phyloP scores from a whole-genome alignment of 768 basidiomycete species.

The Boletales sp. region DNA sequence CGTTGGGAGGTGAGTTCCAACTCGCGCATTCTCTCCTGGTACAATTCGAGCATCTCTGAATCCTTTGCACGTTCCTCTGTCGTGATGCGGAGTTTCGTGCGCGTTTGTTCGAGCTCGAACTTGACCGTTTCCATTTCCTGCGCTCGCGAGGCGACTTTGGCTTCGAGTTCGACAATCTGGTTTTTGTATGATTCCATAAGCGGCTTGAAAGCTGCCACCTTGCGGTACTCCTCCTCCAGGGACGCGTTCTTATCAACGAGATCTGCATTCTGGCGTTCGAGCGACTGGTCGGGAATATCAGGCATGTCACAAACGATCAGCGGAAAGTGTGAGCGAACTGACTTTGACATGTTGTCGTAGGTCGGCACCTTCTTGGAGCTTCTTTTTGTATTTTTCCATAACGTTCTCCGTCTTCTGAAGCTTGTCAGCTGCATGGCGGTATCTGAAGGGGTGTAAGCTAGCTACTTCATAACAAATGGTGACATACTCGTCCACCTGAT shows the following conservation, averaged over 20 bases:
- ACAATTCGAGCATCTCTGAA: conserved; percentile 80
- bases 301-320: not conserved
- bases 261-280: conserved; percentile 91
- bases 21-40: conserved; percentile 88
- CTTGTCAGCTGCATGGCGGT: conserved; percentile 88
- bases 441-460: conserved; percentile 42
- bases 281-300: conserved; percentile 43
- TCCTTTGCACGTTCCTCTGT: conserved; percentile 72
- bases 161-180: conserved; percentile 79
- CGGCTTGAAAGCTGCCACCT: conserved; percentile 80
- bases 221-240: conserved; percentile 89
- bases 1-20: conserved; percentile 69
- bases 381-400: conserved; percentile 98
- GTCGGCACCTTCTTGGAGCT: conserved; percentile 91
- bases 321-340: conserved; percentile 16
- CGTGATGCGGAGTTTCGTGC: conserved; percentile 63
- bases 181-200: conserved; percentile 90
- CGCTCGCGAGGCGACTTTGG: conserved; percentile 57
- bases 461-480: not conserved
- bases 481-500: conserved; percentile 87
- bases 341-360: conserved; percentile 85
- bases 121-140: conserved; percentile 71
- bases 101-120: conserved; percentile 75
- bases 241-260: conserved; percentile 89
- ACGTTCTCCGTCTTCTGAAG: conserved; percentile 94